phyloP scores from a whole-genome alignment of 768 basidiomycete species.

The Leccinum rimulosum region DNA sequence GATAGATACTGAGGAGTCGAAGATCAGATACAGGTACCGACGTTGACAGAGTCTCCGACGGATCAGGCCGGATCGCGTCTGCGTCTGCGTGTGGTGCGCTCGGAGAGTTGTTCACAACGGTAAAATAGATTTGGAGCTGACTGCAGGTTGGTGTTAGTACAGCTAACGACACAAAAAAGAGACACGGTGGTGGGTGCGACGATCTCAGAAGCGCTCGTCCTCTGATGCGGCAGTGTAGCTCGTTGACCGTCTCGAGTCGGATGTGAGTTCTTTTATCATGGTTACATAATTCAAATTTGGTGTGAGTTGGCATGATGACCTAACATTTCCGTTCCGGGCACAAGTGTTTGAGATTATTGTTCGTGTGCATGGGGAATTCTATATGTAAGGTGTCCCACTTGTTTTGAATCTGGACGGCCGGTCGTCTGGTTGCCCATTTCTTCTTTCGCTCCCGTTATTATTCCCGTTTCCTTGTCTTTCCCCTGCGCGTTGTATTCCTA shows the following conservation, averaged over 20 bases:
- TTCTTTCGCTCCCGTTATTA: background rate
- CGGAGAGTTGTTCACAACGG: background rate
- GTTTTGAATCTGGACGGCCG: background rate
- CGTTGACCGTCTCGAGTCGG: background rate
- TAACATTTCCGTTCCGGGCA: conserved; percentile 15
- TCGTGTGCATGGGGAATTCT: background rate
- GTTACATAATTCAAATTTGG: background rate
- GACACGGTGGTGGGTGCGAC: background rate
- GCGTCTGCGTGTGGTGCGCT: background rate
- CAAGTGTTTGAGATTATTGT: conserved; percentile 12
- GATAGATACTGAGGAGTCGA: background rate
- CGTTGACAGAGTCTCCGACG: background rate
- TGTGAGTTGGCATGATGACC: conserved; percentile 2
- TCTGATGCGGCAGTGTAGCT: background rate
- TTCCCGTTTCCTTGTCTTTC: background rate
- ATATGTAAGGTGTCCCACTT: background rate
- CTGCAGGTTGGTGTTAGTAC: background rate
- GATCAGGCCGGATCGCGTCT: background rate
- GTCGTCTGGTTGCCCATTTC: background rate
- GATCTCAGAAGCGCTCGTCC: background rate
- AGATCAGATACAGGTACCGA: background rate
- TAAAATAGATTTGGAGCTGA: background rate
- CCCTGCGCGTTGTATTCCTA: background rate
- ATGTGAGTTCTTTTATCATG: background rate
- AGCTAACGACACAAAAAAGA: background rate